phyloP scores from a whole-genome alignment of 140 eudicot species.

The Senecio squalidus region DNA sequence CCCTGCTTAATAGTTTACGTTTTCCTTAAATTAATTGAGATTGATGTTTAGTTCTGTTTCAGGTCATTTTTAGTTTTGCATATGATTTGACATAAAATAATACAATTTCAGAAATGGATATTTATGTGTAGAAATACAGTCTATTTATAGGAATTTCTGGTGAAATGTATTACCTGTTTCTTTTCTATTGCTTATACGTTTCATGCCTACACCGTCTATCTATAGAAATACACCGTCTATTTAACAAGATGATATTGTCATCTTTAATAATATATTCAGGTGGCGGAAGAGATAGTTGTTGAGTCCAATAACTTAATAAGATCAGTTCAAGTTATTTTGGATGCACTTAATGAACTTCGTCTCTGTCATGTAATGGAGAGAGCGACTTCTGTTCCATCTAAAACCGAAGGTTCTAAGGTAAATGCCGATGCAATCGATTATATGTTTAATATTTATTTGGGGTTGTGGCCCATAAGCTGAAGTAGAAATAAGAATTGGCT shows the following conservation, averaged over 20 bases:
- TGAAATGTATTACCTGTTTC: too few relatives aligned
- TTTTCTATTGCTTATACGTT: too few relatives aligned
- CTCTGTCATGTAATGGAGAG: slow-evolving; percentile 68
- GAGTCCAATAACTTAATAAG: slow-evolving; percentile 70
- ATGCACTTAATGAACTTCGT: slow-evolving; percentile 88
- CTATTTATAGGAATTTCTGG: too few relatives aligned
- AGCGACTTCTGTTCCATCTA: slow-evolving; percentile 39
- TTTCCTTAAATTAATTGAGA: background rate
- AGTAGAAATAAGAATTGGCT: too few relatives aligned
- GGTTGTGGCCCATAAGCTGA: too few relatives aligned
- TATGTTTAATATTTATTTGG: background rate
- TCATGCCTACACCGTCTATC: too few relatives aligned
- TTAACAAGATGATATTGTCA: slow-evolving; percentile 10
- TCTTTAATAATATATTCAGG: slow-evolving; percentile 38
- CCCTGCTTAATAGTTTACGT: background rate
- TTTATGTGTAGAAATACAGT: too few relatives aligned
- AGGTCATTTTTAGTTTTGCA: background rate
- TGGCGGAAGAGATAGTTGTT: slow-evolving; percentile 60
- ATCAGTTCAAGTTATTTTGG: slow-evolving; percentile 76
- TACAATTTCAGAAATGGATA: too few relatives aligned
- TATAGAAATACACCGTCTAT: too few relatives aligned
- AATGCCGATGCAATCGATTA: background rate
- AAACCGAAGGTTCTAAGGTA: slow-evolving; percentile 67
- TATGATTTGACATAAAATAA: background rate
- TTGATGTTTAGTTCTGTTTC: background rate